Conservation (phyloP, 306 rosid genomes). For the Glycyrrhiza uralensis region DNA sequence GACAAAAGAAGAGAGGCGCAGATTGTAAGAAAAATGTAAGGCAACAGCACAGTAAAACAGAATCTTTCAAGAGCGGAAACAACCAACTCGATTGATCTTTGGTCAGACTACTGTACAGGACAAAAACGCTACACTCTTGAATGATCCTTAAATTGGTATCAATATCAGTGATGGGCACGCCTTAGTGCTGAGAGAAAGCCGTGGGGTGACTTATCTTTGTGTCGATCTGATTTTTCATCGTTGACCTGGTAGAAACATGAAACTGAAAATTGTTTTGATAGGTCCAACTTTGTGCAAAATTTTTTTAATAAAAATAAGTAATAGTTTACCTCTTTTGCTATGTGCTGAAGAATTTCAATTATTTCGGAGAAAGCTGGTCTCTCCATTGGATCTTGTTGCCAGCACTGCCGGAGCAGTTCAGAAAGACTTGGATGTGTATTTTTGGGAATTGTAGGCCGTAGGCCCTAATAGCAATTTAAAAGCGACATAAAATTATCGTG, state of each 20-base stretch:
- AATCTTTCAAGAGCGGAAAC: constrained; percentile 26
- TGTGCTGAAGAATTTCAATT: constrained; percentile 62
- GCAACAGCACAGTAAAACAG: constrained; percentile 22
- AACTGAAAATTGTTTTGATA: neutral
- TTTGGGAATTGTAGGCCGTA: constrained; percentile 81
- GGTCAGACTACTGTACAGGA: constrained; percentile 46
- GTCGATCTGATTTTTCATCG: constrained; percentile 44
- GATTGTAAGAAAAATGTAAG: constrained; percentile 6
- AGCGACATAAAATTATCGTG: constrained; percentile 12
- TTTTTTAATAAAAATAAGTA: neutral
- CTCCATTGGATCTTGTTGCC: constrained; percentile 78
- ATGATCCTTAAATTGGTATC: constrained; percentile 13
- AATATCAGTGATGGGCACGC: constrained; percentile 48
- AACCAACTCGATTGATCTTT: constrained; percentile 24
- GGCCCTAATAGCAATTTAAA: constrained; percentile 54
- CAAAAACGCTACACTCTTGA: constrained; percentile 25
- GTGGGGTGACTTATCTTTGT: constrained; percentile 53
- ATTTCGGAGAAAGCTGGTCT: constrained; percentile 82
- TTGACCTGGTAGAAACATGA: constrained; percentile 43
- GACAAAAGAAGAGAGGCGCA: constrained; percentile 8
- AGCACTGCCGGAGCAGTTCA: constrained; percentile 82
- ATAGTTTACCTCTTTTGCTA: constrained; percentile 68
- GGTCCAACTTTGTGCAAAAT: neutral
- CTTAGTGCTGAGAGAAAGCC: constrained; percentile 68
- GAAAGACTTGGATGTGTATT: constrained; percentile 60